Conservation (phyloP, 2,329 filamentous ascomycete genomes). For the Fusarium papillatum region DNA sequence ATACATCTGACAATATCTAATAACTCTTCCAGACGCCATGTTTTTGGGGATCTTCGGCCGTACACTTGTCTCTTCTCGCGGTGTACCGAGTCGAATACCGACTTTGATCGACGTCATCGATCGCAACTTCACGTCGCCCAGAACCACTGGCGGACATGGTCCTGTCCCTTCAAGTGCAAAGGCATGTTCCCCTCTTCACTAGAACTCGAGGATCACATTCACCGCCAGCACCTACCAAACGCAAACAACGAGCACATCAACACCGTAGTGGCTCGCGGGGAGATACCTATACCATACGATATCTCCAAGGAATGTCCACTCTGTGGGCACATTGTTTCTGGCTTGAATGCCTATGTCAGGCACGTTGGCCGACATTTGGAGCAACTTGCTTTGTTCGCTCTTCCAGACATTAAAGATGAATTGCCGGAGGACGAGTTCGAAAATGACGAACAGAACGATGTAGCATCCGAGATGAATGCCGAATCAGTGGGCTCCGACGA, state of each 20-base stretch:
- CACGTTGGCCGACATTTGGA: conserved; percentile 45
- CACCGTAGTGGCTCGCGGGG: neutral
- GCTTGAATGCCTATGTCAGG: conserved; percentile 32
- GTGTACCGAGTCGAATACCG: conserved; percentile 38
- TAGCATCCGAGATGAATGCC: neutral
- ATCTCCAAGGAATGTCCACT: conserved; percentile 28
- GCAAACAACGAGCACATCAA: neutral
- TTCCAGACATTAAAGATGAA: conserved; percentile 11
- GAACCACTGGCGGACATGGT: conserved; percentile 43
- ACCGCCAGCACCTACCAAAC: neutral
- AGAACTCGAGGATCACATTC: conserved; percentile 6
- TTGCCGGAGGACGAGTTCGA: neutral
- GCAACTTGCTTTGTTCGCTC: conserved; percentile 41
- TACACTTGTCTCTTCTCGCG: conserved; percentile 50
- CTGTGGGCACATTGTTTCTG: conserved; percentile 20
- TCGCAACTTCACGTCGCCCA: conserved; percentile 44
- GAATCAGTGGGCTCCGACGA: neutral
- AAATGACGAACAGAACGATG: neutral
- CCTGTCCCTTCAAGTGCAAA: conserved; percentile 36
- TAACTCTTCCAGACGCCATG: conserved; percentile 46
- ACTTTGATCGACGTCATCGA: conserved; percentile 34
- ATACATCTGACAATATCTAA: neutral
- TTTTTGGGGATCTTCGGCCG: conserved; percentile 54
- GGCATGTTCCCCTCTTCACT: neutral
- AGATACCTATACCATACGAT: conserved; percentile 2